Conservation (phyloP, 306 rosid species). For the Betula pendula region DNA sequence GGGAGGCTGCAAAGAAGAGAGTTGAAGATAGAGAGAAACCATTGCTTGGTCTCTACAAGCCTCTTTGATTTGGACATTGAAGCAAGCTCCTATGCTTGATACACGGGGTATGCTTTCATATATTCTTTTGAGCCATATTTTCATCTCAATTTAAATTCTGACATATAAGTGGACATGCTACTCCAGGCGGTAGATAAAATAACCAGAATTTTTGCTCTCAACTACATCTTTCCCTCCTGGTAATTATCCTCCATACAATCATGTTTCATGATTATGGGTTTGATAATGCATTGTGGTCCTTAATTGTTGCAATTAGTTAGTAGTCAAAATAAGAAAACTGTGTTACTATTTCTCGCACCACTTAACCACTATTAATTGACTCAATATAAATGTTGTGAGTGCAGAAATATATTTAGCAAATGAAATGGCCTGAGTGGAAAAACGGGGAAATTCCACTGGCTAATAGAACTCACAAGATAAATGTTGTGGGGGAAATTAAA, state of each 20-base stretch:
- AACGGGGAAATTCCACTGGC: background rate
- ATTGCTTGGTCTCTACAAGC: slow-evolving; percentile 80
- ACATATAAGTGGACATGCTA: slow-evolving; percentile 17
- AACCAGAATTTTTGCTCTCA: slow-evolving; percentile 4
- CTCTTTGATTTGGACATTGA: slow-evolving; percentile 42
- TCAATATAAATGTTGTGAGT: background rate
- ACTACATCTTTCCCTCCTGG: background rate
- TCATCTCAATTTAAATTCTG: background rate
- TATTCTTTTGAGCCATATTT: background rate
- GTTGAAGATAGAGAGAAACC: slow-evolving; percentile 89
- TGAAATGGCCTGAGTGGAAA: background rate
- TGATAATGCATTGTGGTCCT: background rate
- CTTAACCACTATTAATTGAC: background rate
- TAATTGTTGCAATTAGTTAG: background rate
- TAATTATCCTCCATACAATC: background rate
- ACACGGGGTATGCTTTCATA: slow-evolving; percentile 24
- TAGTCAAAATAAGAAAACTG: background rate
- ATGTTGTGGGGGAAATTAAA: background rate
- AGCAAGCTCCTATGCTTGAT: slow-evolving; percentile 18
- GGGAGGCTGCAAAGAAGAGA: slow-evolving; percentile 98
- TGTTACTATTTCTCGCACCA: background rate
- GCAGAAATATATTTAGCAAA: background rate
- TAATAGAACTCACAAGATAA: background rate
- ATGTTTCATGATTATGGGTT: background rate
- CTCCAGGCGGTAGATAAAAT: slow-evolving; percentile 5